Percentiles rank a stretch among this genome's conserved stretches.
Conservation (phyloP, 192 early-diverging fungal species). For the Podila minutissima region DNA sequence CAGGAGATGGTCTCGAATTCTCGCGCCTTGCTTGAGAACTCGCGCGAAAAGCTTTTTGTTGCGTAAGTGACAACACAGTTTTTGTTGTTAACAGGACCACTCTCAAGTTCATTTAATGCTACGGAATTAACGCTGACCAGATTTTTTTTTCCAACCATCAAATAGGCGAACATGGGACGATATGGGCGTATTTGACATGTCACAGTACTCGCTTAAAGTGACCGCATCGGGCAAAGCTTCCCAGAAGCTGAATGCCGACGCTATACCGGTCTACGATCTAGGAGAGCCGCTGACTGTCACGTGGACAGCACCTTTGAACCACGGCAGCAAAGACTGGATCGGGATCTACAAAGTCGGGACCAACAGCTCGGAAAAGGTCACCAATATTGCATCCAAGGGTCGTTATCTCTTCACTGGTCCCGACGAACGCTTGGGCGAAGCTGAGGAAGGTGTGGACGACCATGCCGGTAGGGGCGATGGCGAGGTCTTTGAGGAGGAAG, state of each 20-base stretch:
- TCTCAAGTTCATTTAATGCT: neutral
- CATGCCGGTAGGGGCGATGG: conserved; percentile 54
- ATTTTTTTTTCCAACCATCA: neutral
- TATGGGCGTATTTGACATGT: conserved; percentile 54
- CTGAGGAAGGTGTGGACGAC: conserved; percentile 58
- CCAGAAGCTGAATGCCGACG: conserved; percentile 1
- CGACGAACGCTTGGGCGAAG: conserved; percentile 51
- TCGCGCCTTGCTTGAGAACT: conserved; percentile 52
- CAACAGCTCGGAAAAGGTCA: conserved; percentile 81
- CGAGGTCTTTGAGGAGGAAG: conserved; percentile 29
- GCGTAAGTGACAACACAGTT: conserved; percentile 28
- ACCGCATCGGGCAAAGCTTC: neutral
- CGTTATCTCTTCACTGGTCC: conserved; percentile 72
- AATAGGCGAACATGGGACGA: conserved; percentile 49
- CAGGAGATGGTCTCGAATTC: conserved; percentile 60
- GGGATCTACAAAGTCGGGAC: conserved; percentile 85
- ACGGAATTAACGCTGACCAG: no score
- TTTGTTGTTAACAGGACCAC: neutral
- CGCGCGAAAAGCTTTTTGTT: conserved; percentile 43
- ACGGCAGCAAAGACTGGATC: conserved; percentile 89
- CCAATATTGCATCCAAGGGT: conserved; percentile 77
- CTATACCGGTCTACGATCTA: conserved; percentile 61
- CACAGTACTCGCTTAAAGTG: conserved; percentile 51
- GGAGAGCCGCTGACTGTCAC: conserved; percentile 78
- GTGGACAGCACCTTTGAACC: conserved; percentile 78